phyloP scores from a whole-genome alignment of 148 eudicot species.

The Diospyros lotus region DNA sequence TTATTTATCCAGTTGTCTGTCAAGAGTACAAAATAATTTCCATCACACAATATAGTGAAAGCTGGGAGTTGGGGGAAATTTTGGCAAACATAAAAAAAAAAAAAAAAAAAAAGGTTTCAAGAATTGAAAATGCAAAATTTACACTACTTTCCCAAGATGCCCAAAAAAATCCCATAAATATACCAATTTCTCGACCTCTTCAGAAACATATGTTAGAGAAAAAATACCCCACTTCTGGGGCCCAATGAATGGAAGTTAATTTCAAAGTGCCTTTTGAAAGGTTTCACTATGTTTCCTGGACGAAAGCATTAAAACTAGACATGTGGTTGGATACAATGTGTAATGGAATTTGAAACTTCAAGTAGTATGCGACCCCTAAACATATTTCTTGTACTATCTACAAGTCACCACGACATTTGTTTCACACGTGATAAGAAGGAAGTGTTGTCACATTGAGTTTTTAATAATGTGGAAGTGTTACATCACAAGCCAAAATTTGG shows the following conservation, averaged over 20 bases:
- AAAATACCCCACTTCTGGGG: neutral
- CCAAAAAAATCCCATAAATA: neutral
- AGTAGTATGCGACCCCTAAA: neutral
- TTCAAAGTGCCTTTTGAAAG: neutral
- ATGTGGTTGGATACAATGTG: neutral
- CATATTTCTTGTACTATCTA: neutral
- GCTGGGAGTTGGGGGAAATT: too few species aligned
- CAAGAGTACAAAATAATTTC: neutral
- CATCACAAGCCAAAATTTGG: too few species aligned
- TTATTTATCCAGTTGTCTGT: neutral
- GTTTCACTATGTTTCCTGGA: neutral
- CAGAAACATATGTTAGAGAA: neutral
- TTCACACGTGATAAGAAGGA: too few species aligned
- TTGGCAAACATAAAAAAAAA: too few species aligned
- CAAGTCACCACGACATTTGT: too few species aligned
- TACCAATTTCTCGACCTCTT: neutral
- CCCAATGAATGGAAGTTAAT: neutral
- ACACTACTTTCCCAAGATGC: neutral
- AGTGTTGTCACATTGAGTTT: too few species aligned
- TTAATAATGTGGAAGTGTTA: too few species aligned
- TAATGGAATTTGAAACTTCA: neutral
- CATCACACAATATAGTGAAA: too few species aligned
- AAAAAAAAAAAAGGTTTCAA: too few species aligned
- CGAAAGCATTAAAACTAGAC: neutral
- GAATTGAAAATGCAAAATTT: neutral